Evolutionary conservation across 148 eudicot species (phyloP), one percentile per base, ranked within the genome.

Genomic region (Gaultheria prostrata): DNA sequence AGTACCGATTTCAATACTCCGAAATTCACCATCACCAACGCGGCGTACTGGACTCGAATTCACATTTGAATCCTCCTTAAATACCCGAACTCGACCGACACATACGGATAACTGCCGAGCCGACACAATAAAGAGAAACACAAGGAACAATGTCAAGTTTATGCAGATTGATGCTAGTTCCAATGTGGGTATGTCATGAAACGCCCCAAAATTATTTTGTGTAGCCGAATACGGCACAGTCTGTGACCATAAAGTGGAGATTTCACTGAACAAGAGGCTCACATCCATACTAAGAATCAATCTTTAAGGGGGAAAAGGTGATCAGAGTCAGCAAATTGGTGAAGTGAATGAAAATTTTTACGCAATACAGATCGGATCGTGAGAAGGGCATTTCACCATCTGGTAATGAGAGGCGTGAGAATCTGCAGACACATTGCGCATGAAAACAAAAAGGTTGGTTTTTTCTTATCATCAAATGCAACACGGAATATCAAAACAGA

Each of bases 111-210:
- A 85, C 67, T 86, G 95, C 73, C 91, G 89, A 0, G 90, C 94
- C 4, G 98, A 94, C n/a, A 93, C 83, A 32, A 94, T 82, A 45
- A 90, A 92, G 65, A 94, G 84, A 24, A 91, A 89, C 24, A 90
- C 90, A 57, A 93, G 87, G 75, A 94, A 70, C 82, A 94, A 83
- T 79, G 94, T 93, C 87, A 90, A 85, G 88, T 93, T 93, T 78
- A 91, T 86, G 92, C 94, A 93, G 72, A 90, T 80, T 79, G 94
- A 91, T 50, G 92, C 83, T 59, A 91, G 85, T 76, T 94, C 98
- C 87, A 94, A 89, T 45, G 83, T 74, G 39, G 93, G 89, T 79
- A 94, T 82, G 57, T 86, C 90, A 72, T 83, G 84, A 83, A 92
- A 87, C 61, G 84, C 82, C 54, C 63, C 79, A 51, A 84, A 65